Evolutionary conservation across 352 stramenopile species (phyloP), one percentile per base, ranked within the genome.

Genomic region (Phytophthora palmivora): DNA sequence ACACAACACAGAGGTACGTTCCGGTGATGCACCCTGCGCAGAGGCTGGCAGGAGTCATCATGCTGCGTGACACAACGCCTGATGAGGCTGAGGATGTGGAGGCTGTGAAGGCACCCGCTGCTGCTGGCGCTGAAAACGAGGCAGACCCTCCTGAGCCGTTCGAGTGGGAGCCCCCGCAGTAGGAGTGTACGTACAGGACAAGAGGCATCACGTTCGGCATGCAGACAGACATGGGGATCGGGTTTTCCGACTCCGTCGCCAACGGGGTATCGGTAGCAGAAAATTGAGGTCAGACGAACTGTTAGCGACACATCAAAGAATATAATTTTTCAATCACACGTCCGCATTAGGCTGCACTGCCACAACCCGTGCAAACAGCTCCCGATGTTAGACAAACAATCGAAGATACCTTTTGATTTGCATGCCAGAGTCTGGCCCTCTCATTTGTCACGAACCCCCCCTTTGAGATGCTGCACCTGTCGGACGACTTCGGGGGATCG

Each of bases 61-160:
- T 99, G 71, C 81, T 99, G 34, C 94, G 88, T 36, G 97, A 99
- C 79, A 97, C 84, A 59, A 97, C 87, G 43, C 96, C 97, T 7
- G 82, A 85, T 24, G 95, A 99, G 62, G 74, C 78, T 24, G 96
- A 98, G 60, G 94, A 98, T 54, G 94, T 99, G 47, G 84, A 98
- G 28, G 89, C 86, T 39, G 80, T 98, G 6, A 96, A 98, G 67
- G 94, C 92, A 41, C 92, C 95, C 30, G 88, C 95, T 7, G 79
- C 87, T 11, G 78, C 78, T 34, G 92, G 95, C 37, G 89, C 89
- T 8, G 96, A 98, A 72, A 96, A 98, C 43, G 97, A 99, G 63
- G 94, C 94, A 38, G 87, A 97, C 49, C 85, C 95, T 30, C 96
- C 96, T 47, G 91, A 98, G 77, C 95, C 97, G 43, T 99, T 99